Percentiles rank a stretch among this genome's conserved stretches.
Conservation (phyloP, 495 filamentous ascomycete species). For the Cercophora samala region DNA sequence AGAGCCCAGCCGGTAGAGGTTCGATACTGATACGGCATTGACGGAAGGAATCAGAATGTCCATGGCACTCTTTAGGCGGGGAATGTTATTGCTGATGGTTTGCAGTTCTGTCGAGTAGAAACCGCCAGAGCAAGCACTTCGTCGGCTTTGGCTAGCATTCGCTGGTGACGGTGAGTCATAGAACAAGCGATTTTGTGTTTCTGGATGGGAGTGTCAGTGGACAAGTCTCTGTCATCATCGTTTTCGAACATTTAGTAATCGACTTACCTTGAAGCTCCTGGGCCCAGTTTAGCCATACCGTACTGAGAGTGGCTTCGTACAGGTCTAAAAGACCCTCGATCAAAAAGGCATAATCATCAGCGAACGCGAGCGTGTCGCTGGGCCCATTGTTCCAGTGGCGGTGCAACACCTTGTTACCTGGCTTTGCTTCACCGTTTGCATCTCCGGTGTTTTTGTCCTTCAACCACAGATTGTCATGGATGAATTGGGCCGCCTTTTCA, state of each 20-base stretch:
- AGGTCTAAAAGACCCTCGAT: constrained; percentile 81
- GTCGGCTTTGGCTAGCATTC: constrained; percentile 31
- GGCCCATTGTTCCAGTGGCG: constrained; percentile 72
- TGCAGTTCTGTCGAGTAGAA: constrained; percentile 81
- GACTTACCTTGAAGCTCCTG: constrained; percentile 71
- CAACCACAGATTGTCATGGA: constrained; percentile 75
- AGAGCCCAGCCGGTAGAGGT: constrained; percentile 73
- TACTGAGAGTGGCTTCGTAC: constrained; percentile 84
- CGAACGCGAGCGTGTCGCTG: constrained; percentile 73
- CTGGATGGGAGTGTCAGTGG: constrained; percentile 28
- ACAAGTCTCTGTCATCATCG: neutral
- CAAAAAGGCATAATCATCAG: constrained; percentile 93
- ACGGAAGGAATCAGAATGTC: constrained; percentile 85
- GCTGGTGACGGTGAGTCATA: constrained; percentile 47
- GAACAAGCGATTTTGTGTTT: constrained; percentile 66
- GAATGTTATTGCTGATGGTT: constrained; percentile 66
- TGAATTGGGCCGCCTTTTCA: constrained; percentile 67
- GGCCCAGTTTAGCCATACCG: constrained; percentile 75
- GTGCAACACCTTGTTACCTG: constrained; percentile 55
- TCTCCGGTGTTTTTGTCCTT: constrained; percentile 34
- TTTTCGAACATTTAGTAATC: constrained; percentile 63
- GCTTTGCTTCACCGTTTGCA: neutral
- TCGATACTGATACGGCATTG: constrained; percentile 79
- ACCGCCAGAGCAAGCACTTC: constrained; percentile 53
- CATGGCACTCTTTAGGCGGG: constrained; percentile 90